A percentile compares a stretch with the other conserved stretches of the same genome.
These are phyloP conservation scores for Rhizopogon salebrosus DNA, from an alignment of 768 basidiomycete genomes.

Conservation along the genomic window DNA sequence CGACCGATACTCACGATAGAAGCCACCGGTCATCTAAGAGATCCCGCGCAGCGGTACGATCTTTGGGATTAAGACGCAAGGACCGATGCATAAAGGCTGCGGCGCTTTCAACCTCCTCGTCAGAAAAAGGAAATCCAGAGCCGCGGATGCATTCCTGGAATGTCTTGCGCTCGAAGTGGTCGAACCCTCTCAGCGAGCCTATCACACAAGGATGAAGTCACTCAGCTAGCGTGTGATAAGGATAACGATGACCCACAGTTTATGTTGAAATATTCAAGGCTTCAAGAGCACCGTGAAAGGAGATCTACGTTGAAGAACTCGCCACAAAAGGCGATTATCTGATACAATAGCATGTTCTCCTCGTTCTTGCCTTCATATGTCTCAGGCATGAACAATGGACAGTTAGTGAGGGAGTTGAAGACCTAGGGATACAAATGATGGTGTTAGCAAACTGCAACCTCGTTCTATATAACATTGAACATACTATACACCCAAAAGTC, in stretches of 20 bases:
- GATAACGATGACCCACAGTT: neutral
- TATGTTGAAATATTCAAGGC: neutral
- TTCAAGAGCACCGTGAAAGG: constrained; percentile 1
- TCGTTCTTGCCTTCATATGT: neutral
- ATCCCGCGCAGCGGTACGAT: constrained; percentile 4
- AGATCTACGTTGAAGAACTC: constrained; percentile 1
- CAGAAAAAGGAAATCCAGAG: neutral
- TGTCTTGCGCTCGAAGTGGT: neutral
- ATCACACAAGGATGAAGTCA: neutral
- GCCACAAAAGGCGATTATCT: constrained; percentile 5
- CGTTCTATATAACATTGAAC: constrained; percentile 14
- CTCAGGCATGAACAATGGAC: constrained; percentile 2
- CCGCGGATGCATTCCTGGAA: neutral
- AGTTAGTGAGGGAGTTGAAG: constrained; percentile 1
- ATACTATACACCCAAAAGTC: constrained; percentile 21
- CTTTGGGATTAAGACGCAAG: constrained; percentile 6
- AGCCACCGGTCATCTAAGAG: constrained; percentile 4
- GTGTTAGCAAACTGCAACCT: constrained; percentile 5
- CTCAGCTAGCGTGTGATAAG: neutral
- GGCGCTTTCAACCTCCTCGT: neutral
- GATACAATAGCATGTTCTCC: constrained; percentile 2
- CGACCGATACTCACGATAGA: neutral
- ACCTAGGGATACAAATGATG: neutral
- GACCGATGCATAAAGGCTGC: constrained; percentile 4
- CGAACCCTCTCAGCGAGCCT: constrained; percentile 2